Conservation (phyloP, 495 filamentous ascomycete genomes). For the Talaromyces liani region DNA sequence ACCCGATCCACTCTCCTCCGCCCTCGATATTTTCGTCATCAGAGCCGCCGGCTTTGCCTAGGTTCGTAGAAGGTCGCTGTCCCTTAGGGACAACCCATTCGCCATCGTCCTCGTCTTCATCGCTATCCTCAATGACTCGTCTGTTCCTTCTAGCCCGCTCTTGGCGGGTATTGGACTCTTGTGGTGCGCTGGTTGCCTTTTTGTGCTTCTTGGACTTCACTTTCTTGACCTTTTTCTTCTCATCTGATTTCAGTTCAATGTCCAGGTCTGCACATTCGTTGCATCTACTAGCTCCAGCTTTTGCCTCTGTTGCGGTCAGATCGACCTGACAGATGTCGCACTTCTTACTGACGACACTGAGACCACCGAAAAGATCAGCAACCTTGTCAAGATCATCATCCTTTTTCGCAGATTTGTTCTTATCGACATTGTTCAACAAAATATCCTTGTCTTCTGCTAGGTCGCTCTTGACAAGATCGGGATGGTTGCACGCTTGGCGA, state of each 20-base stretch:
- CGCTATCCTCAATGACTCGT: slow-evolving; percentile 52
- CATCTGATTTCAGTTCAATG: slow-evolving; percentile 26
- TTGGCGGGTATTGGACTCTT: slow-evolving; percentile 16
- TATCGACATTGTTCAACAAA: slow-evolving; percentile 50
- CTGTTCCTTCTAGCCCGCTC: slow-evolving; percentile 43
- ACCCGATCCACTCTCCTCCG: slow-evolving; percentile 67
- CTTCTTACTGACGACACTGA: slow-evolving; percentile 72
- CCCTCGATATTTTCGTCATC: slow-evolving; percentile 85
- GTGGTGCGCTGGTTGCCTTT: slow-evolving; percentile 16
- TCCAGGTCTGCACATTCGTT: slow-evolving; percentile 61
- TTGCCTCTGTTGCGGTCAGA: slow-evolving; percentile 50
- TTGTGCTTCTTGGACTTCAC: slow-evolving; percentile 25
- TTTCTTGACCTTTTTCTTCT: slow-evolving; percentile 36
- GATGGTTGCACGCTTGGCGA: slow-evolving; percentile 87
- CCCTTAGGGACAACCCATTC: slow-evolving; percentile 68
- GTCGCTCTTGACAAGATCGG: slow-evolving; percentile 74
- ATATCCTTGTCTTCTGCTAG: slow-evolving; percentile 81
- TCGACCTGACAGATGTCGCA: slow-evolving; percentile 84
- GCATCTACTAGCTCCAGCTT: slow-evolving; percentile 57
- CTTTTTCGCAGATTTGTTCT: slow-evolving; percentile 37
- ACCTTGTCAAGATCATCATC: slow-evolving; percentile 69
- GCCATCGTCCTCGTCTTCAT: slow-evolving; percentile 62
- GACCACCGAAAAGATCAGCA: slow-evolving; percentile 74
- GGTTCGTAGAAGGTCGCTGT: slow-evolving; percentile 44
- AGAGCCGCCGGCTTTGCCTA: slow-evolving; percentile 72